Evolutionary conservation across 1,139 yeast genomes (phyloP).

Genomic region (Pichia sp.): DNA sequence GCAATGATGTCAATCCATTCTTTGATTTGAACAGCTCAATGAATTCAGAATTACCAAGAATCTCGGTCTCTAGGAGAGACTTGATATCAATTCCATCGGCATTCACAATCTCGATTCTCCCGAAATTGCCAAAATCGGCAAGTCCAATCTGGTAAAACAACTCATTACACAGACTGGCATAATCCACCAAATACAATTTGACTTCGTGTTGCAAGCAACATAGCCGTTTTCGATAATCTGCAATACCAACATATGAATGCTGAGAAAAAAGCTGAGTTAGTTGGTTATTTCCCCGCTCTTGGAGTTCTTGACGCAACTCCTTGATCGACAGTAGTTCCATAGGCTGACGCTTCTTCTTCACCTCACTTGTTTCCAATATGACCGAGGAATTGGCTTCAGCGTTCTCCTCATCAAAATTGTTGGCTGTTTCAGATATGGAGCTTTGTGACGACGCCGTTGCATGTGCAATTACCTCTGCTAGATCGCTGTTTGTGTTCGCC

Average conservation of each 20-base stretch:
- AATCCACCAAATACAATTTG: slow-evolving; percentile 69
- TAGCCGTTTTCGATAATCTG: slow-evolving; percentile 60
- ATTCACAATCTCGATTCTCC: slow-evolving; percentile 38
- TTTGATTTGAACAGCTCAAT: slow-evolving; percentile 2
- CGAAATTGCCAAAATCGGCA: slow-evolving; percentile 76
- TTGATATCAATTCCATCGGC: slow-evolving; percentile 27
- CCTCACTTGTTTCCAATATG: slow-evolving; percentile 9
- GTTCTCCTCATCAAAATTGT: not conserved
- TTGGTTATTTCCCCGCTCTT: slow-evolving; percentile 36
- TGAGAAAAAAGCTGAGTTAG: slow-evolving; percentile 64
- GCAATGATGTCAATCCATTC: slow-evolving; percentile 6
- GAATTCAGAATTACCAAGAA: slow-evolving; percentile 16
- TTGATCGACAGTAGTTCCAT: slow-evolving; percentile 55
- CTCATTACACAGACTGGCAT: slow-evolving; percentile 59
- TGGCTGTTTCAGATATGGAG: not conserved
- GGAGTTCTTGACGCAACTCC: slow-evolving; percentile 44
- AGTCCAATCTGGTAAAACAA: slow-evolving; percentile 77
- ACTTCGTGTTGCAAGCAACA: slow-evolving; percentile 82
- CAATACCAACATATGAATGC: slow-evolving; percentile 74
- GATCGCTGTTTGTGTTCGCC: not conserved
- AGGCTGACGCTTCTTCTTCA: slow-evolving; percentile 13
- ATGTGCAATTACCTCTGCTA: too few relatives aligned
- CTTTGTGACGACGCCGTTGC: not conserved
- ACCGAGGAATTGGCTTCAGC: slow-evolving; percentile 15
- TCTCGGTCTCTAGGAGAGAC: slow-evolving; percentile 14